Percentiles rank a stretch among this genome's conserved stretches.
Conservation (phyloP, 208 protist species). For the Angomonas desouzai region DNA sequence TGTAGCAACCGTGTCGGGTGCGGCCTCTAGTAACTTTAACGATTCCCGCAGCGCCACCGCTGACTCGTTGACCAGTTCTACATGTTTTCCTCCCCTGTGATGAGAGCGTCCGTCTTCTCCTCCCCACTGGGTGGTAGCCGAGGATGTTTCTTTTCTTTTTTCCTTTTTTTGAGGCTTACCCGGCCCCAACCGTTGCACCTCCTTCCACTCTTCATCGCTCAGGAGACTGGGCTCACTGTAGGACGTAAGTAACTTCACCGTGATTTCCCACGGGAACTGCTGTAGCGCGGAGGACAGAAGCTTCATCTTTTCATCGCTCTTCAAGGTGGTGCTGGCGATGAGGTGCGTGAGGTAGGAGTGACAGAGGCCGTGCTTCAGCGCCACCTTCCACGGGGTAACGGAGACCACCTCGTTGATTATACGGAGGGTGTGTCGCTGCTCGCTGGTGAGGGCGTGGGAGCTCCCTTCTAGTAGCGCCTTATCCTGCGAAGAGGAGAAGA, state of each 20-base stretch:
- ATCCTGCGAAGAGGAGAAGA: slow-evolving; percentile 18
- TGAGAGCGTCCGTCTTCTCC: no score
- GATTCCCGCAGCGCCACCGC: slow-evolving; percentile 17
- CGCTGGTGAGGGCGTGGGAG: slow-evolving; percentile 14
- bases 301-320: slow-evolving; percentile 38
- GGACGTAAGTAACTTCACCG: slow-evolving; percentile 40
- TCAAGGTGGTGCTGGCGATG: slow-evolving; percentile 63
- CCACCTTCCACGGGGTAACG: slow-evolving; percentile 39
- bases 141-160: slow-evolving; percentile 7
- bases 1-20: slow-evolving; percentile 37
- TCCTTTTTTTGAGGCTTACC: not conserved
- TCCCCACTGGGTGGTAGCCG: no score
- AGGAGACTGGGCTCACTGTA: slow-evolving; percentile 46
- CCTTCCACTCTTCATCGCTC: slow-evolving; percentile 26
- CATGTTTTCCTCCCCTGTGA: no score
- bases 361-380: slow-evolving; percentile 51
- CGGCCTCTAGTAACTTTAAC: slow-evolving; percentile 35
- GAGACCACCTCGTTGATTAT: slow-evolving; percentile 65
- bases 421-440: slow-evolving; percentile 48
- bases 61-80: not conserved
- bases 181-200: slow-evolving; percentile 12
- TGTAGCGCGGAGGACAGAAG: slow-evolving; percentile 33
- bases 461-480: slow-evolving; percentile 30
- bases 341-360: slow-evolving; percentile 73
- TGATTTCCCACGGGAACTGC: slow-evolving; percentile 47